Evolutionary conservation across 148 eudicot genomes (phyloP), one percentile per base, ranked within the genome.

Genomic region (Rhododendron kiyosumense): DNA sequence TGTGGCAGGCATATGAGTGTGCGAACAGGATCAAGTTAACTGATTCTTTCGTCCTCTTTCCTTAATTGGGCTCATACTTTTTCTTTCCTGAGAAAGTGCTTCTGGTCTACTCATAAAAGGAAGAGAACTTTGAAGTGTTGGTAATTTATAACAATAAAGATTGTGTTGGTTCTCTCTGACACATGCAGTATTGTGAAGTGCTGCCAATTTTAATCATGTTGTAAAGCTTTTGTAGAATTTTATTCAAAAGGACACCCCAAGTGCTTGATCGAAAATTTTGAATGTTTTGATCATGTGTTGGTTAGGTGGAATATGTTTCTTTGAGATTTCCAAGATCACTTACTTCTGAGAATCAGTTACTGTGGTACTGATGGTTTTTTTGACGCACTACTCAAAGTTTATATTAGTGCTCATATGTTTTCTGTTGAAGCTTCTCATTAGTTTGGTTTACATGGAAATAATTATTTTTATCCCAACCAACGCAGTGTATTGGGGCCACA

Each of bases 401-500:
- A 20, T 24, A 1, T 48, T 46, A 46, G 18, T 71, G 45, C 22
- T 71, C 85, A 20, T 73, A 20, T 26, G 36, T 84, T 17, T 84
- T 49, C 24, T 82, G 69, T 63, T 88, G 26, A 80, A 30, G 49
- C 83, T 7, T 87, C 18, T 79, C 12, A 26, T 1, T 41, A 48
- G 54, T 45, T 26, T 26, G n/a, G 63, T 34, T 43, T 85, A 24
- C 34, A 22, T 24, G 22, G 36, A 5, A 84, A 3, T 45, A 45
- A 73, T 14, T 38, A 36, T 49, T 75, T 15, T 51, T 61, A 14
- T 52, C 49, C 81, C 26, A 26, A 75, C 88, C 54, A 78, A 54
- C 86, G 46, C 91, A 96, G 99, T 96, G 99, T 84, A 93, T 96
- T 88, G 99, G 99, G 71, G 98, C 99, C 65, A 96, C 98, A 34